Evolutionary conservation across 306 rosid genomes (phyloP), one percentile per base, ranked within the genome.

Genomic region (Lagenaria siceraria): DNA sequence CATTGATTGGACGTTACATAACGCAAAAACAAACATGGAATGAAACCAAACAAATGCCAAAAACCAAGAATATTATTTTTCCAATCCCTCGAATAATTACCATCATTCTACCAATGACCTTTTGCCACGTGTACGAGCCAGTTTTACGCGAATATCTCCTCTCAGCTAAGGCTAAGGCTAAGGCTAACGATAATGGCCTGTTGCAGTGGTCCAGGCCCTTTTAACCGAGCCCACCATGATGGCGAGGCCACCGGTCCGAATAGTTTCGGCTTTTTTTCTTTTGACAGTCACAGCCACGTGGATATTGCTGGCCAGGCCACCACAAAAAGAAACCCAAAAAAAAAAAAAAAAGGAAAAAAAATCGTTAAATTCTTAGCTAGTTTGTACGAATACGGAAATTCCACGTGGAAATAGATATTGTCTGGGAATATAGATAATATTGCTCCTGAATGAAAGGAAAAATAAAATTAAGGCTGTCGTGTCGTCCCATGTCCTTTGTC

Each of bases 1-100:
- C 86, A 82, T 31, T 84, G 87, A 87, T 90, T 84, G 89, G 96
- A 80, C 83, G 71, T 82, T 81, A 78, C 80, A 84, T 83, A 87
- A 82, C 81, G 84, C 87, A 73, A 79, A 83, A 86, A 82, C 78
- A 80, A 79, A 78, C 78, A 83, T 74, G 25, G 48, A 64, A 64
- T 18, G 25, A 64, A 64, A 64, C 71, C 68, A 61, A 29, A 61
- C 68, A 61, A 6, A 61, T 29, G 38, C 38, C 18, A 59, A 40
- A 52, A 80, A 69, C 27, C 49, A 49, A 65, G 65, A 69, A 49
- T 71, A 15, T 48, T 24, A 2, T 24, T 9, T 65, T 65, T 51
- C 1, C 9, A 51, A 51, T 51, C n/a, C 21, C 2, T 51, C 52
- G 5, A 46, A 46, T 46, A 46, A 46, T 46, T 10, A 46, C 52